Evolutionary conservation across 1,139 yeast species (phyloP).

Genomic region (Kluyveromyces sp.): DNA sequence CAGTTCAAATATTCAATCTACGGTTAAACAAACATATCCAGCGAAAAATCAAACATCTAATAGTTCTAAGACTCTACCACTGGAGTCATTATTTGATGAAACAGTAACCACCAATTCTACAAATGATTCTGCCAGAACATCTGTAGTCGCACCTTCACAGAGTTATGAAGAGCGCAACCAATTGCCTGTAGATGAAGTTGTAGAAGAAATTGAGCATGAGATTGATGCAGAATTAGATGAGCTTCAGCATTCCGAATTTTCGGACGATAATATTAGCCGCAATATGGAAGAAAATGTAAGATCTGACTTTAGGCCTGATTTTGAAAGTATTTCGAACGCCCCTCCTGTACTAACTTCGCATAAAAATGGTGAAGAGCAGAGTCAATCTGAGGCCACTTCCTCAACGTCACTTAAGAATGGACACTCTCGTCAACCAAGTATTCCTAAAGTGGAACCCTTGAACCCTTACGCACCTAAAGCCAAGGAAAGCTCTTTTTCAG

Average conservation of each 20-base stretch:
- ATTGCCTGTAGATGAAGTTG: constrained; percentile 3
- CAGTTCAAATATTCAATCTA: neutral
- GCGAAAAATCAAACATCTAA: neutral
- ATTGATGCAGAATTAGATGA: constrained; percentile 3
- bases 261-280: neutral
- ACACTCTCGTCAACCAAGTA: neutral
- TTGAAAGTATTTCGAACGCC: neutral
- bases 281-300: neutral
- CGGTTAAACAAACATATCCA: neutral
- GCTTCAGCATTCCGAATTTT: constrained; percentile 1
- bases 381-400: neutral
- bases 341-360: too few relatives aligned
- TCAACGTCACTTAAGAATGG: neutral
- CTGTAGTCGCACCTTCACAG: neutral
- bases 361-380: too few relatives aligned
- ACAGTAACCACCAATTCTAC: neutral
- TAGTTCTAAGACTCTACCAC: neutral
- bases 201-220: constrained; percentile 6
- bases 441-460: neutral
- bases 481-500: neutral
- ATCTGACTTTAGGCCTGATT: neutral
- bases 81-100: constrained; percentile 1
- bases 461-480: constrained; percentile 2
- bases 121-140: neutral
- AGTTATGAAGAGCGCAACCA: neutral